Evolutionary conservation across 495 filamentous ascomycete species (phyloP).

Genomic region (Daldinia grandis): DNA sequence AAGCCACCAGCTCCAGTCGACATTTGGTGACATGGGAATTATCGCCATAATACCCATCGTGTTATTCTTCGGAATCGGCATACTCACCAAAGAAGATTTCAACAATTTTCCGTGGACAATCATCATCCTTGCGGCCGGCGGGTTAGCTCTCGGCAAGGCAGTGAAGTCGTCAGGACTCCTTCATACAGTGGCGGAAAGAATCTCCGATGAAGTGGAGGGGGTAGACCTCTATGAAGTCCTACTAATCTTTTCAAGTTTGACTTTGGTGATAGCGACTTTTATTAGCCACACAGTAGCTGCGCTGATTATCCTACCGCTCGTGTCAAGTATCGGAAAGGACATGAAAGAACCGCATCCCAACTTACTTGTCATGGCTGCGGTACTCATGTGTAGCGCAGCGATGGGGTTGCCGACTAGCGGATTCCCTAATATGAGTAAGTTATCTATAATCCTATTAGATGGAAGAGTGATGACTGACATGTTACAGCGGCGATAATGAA

Average conservation of each 20-base stretch:
- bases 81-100: constrained; percentile 98
- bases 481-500: constrained; percentile 94
- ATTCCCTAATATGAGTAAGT: constrained; percentile 99
- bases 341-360: constrained; percentile 94
- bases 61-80: constrained; percentile 95
- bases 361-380: constrained; percentile 84
- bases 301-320: constrained; percentile 91
- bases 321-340: constrained; percentile 79
- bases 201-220: constrained; percentile 76
- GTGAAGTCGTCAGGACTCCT: constrained; percentile 94
- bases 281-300: constrained; percentile 98
- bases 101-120: constrained; percentile 99
- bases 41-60: constrained; percentile 96
- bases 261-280: constrained; percentile 94
- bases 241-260: constrained; percentile 84
- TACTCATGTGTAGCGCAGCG: constrained; percentile 70
- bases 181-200: constrained; percentile 80
- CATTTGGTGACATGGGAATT: constrained; percentile 98
- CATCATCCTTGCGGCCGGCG: constrained; percentile 96
- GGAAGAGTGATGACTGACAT: constrained; percentile 39
- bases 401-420: constrained; percentile 96
- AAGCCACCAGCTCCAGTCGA: constrained; percentile 82
- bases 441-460: background rate
- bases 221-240: constrained; percentile 88
- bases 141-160: constrained; percentile 90